These are phyloP conservation scores for Trichoderma guizhouense DNA, from an alignment of 2,329 filamentous ascomycete genomes.

Conservation along the genomic window DNA sequence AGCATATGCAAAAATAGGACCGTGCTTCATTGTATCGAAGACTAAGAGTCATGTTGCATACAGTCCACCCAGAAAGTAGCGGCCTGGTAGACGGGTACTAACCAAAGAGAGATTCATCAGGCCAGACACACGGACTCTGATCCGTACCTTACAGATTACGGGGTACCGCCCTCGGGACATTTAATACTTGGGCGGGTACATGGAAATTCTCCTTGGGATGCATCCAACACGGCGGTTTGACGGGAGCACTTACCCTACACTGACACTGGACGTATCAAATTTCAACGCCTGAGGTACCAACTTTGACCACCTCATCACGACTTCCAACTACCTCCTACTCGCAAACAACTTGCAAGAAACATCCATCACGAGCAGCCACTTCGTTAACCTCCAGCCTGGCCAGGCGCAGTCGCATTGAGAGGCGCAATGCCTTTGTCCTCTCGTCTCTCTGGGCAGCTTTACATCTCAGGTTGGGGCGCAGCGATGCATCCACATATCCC, in stretches of 20 bases:
- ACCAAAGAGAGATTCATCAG: not conserved
- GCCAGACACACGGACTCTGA: not conserved
- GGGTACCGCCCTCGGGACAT: not conserved
- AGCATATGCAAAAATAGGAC: not conserved
- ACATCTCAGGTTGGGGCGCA: not conserved
- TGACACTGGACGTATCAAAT: not conserved
- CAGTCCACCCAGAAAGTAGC: not conserved
- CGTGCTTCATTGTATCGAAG: not conserved
- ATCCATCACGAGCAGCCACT: not conserved
- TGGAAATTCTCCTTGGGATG: not conserved
- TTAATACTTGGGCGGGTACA: not conserved
- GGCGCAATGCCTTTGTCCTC: not conserved
- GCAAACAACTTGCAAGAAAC: not conserved
- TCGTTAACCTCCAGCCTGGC: not conserved
- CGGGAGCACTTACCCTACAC: not conserved
- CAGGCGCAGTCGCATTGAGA: not conserved
- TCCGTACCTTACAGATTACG: not conserved
- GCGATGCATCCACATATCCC: not conserved
- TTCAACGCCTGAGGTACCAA: not conserved
- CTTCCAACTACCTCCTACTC: not conserved
- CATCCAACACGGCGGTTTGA: not conserved
- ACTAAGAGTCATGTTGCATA: slow-evolving; percentile 1
- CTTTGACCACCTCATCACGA: not conserved
- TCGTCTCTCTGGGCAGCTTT: not conserved
- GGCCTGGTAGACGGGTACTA: not conserved